Evolutionary conservation across 106 monocot species (phyloP), one percentile per base, ranked within the genome.

Genomic region (Allium fistulosum): DNA sequence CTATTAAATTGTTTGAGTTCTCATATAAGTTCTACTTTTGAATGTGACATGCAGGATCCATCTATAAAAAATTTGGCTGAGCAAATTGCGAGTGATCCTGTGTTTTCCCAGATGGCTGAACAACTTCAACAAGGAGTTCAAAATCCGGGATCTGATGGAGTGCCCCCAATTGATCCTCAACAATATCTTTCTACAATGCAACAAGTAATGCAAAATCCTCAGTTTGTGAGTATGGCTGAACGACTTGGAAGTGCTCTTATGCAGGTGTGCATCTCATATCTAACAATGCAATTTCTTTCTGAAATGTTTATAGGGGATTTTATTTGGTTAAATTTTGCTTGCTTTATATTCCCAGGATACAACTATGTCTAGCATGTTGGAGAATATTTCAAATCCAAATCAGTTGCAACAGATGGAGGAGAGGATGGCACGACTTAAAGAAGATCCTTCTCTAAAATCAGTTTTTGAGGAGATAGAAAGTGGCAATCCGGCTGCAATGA

Each of bases 401-500:
- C 66, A 78, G 18, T 86, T 74, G 62, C 80, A 92, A 50, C 91
- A 88, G 68, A 69, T 96, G 58, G 88, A 96, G 70, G 88, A 88
- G 63, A 79, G 82, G 15, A 92, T 96, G 84, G 47, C 86, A 61
- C 74, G 46, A 49, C 80, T 96, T 51, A 96, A 86, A 76, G 82
- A 92, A 26, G 96, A 96, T 78, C 92, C 91, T 26, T 80, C 91
- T 13, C 74, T 96, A 69, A 92, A 96, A 71, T 78, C 88, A 57
- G 88, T 96, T 76, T 80, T 96, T 46, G 91, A 96, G 71, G 96
- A 96, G 77, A 92, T 96, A 64, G 96, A 96, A 60, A 84, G 46
- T 46, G 96, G 96, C 63, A 92, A 88, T 66, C 91, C 96, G 60
- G 62, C 88, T 57, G 86, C 91, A 53, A 91, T 96, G 96, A 96